Conservation (phyloP, 495 filamentous ascomycete species). For the Darksidea phi region DNA sequence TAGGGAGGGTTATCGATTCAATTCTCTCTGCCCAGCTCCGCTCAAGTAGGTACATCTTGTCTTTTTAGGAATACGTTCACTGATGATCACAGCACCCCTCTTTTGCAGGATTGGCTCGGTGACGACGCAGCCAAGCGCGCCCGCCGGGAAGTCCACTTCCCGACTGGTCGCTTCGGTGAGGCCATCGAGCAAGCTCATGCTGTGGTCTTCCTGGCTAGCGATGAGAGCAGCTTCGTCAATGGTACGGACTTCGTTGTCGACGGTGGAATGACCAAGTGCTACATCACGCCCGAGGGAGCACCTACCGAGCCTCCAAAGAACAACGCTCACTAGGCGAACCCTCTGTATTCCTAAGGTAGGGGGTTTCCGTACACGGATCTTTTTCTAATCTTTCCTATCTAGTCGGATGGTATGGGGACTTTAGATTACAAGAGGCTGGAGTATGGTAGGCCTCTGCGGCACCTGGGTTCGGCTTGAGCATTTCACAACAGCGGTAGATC, state of each 20-base stretch:
- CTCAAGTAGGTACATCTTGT: slow-evolving; percentile 60
- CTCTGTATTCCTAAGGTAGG: too few relatives aligned
- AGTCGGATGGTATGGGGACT: too few relatives aligned
- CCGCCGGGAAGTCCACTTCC: slow-evolving; percentile 92
- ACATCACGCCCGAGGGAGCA: slow-evolving; percentile 86
- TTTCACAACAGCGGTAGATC: too few relatives aligned
- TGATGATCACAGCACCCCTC: slow-evolving; percentile 52
- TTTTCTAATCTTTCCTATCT: too few relatives aligned
- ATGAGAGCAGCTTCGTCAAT: slow-evolving; percentile 92
- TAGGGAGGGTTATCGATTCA: slow-evolving; percentile 82
- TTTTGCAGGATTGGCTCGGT: slow-evolving; percentile 96
- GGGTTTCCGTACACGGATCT: too few relatives aligned
- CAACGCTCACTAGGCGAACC: slow-evolving; percentile 33
- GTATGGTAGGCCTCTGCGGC: too few relatives aligned
- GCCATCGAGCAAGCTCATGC: slow-evolving; percentile 93
- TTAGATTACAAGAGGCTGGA: too few relatives aligned
- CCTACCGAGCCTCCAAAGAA: slow-evolving; percentile 70
- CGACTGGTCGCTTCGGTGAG: slow-evolving; percentile 91
- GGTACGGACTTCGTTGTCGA: slow-evolving; percentile 95
- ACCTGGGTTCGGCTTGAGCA: too few relatives aligned
- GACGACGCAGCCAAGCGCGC: slow-evolving; percentile 80
- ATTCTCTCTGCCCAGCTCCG: slow-evolving; percentile 87
- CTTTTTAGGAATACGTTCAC: not conserved
- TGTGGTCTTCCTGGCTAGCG: slow-evolving; percentile 88
- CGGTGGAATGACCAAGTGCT: slow-evolving; percentile 93